Conservation (phyloP, 352 stramenopile species). For the Thalassiosira exigua region DNA sequence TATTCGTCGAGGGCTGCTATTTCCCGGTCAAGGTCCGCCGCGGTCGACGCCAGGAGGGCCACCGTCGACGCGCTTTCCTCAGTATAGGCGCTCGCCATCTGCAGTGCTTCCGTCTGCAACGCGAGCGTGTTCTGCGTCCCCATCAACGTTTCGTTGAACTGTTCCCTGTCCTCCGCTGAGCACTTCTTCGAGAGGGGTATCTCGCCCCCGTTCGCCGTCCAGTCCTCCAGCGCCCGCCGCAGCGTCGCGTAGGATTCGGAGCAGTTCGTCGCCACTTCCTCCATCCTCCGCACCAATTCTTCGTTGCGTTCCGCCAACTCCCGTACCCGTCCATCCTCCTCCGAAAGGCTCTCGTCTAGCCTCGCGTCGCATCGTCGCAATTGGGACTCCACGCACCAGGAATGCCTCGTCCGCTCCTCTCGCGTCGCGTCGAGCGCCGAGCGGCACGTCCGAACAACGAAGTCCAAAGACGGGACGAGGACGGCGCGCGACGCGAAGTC, state of each 20-base stretch:
- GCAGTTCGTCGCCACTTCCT: slow-evolving; percentile 33
- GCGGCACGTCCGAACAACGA: slow-evolving; percentile 28
- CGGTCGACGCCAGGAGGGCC: slow-evolving; percentile 23
- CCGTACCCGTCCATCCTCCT: slow-evolving; percentile 35
- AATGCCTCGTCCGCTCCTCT: slow-evolving; percentile 41
- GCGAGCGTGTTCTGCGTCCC: slow-evolving; percentile 51
- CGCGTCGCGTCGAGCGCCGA: slow-evolving; percentile 32
- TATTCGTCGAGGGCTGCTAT: slow-evolving; percentile 27
- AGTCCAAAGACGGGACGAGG: slow-evolving; percentile 42
- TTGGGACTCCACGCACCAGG: slow-evolving; percentile 43
- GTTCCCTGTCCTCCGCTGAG: slow-evolving; percentile 32
- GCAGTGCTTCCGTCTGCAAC: slow-evolving; percentile 54
- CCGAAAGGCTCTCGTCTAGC: slow-evolving; percentile 29
- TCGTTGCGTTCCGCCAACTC: slow-evolving; percentile 37
- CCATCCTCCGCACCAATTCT: slow-evolving; percentile 28
- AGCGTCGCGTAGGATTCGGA: slow-evolving; percentile 52
- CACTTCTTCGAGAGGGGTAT: slow-evolving; percentile 33
- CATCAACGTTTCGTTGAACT: slow-evolving; percentile 51
- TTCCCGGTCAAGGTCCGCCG: slow-evolving; percentile 22
- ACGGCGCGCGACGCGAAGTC: slow-evolving; percentile 38
- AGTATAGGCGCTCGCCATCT: slow-evolving; percentile 37
- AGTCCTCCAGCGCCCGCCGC: slow-evolving; percentile 45
- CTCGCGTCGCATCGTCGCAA: slow-evolving; percentile 41
- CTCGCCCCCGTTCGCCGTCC: slow-evolving; percentile 39
- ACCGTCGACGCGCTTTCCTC: slow-evolving; percentile 47